Percentiles rank a stretch among this genome's conserved stretches.
Evolutionary conservation across 805 yeast species (phyloP).

Genomic region (Candida verbasci): DNA sequence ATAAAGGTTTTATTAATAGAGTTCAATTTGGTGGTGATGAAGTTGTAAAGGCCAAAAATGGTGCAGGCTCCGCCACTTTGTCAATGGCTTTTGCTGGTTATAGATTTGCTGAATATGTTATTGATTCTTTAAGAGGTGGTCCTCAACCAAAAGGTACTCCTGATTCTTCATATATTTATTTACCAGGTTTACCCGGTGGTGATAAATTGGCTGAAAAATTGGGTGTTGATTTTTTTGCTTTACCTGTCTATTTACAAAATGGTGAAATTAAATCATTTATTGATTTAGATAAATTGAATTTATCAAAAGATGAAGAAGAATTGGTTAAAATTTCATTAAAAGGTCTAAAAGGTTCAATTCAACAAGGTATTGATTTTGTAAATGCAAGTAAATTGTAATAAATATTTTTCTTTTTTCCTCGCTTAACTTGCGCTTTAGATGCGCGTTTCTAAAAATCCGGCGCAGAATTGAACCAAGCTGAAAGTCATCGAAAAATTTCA

Average conservation of each 20-base stretch:
- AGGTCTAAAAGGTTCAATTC: slow-evolving; percentile 36
- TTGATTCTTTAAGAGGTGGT: slow-evolving; percentile 25
- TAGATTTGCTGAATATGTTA: slow-evolving; percentile 60
- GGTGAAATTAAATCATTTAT: slow-evolving; percentile 35
- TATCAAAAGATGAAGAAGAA: slow-evolving; percentile 27
- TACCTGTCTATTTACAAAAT: slow-evolving; percentile 40
- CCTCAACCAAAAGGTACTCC: slow-evolving; percentile 20
- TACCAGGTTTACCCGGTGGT: slow-evolving; percentile 53
- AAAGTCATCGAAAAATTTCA: no score
- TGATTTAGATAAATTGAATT: slow-evolving; percentile 24
- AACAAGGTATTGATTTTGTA: slow-evolving; percentile 38
- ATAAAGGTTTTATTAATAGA: slow-evolving; percentile 31
- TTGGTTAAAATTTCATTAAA: slow-evolving; percentile 34
- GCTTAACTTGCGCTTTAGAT: no score
- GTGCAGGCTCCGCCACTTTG: slow-evolving; percentile 91
- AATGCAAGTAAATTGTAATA: slow-evolving; percentile 33
- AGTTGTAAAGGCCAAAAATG: slow-evolving; percentile 91
- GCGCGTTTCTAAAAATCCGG: no score
- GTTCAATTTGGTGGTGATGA: slow-evolving; percentile 84
- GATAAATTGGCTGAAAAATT: slow-evolving; percentile 30
- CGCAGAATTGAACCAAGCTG: no score
- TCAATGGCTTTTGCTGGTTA: slow-evolving; percentile 96
- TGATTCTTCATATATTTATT: slow-evolving; percentile 49
- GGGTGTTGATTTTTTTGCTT: slow-evolving; percentile 43
- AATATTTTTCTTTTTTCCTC: no score